phyloP scores from a whole-genome alignment of 2,329 filamentous ascomycete species.

The Fusarium compactum region DNA sequence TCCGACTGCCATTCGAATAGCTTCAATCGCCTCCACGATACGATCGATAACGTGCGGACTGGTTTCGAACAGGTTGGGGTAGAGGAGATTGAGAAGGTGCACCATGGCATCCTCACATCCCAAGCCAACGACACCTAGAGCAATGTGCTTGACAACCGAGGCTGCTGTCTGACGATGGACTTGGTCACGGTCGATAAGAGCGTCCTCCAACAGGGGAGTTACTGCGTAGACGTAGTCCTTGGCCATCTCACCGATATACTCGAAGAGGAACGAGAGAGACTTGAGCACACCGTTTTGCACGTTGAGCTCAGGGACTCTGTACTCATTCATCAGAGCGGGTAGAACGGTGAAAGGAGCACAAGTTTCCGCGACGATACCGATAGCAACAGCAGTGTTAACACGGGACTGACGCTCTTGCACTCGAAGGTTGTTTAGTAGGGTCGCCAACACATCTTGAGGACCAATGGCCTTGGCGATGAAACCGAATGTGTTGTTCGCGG shows the following conservation, averaged over 20 bases:
- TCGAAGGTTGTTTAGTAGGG: conserved; percentile 93
- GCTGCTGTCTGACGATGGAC: conserved; percentile 97
- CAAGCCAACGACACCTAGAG: conserved; percentile 94
- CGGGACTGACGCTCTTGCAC: conserved; percentile 98
- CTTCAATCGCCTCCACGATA: conserved; percentile 97
- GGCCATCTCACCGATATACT: conserved; percentile 99
- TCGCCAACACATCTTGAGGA: conserved; percentile 95
- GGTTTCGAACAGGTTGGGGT: conserved; percentile 97
- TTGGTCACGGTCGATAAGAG: conserved; percentile 96
- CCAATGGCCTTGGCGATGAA: conserved; percentile 99
- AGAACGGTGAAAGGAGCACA: conserved; percentile 98
- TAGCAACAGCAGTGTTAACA: conserved; percentile 98
- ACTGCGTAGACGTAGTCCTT: conserved; percentile 99
- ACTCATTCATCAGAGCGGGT: conserved; percentile 99
- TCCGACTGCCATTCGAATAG: conserved; percentile 91
- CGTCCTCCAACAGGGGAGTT: conserved; percentile 93
- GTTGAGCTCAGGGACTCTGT: conserved; percentile 96
- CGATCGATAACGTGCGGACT: conserved; percentile 98
- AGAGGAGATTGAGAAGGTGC: conserved; percentile 94
- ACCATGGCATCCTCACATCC: conserved; percentile 99
- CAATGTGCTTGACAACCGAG: conserved; percentile 97
- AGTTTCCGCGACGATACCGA: conserved; percentile 98
- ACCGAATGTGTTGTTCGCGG: conserved; percentile 99
- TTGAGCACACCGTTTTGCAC: conserved; percentile 99
- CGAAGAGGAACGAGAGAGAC: conserved; percentile 95